Conservation (phyloP, 176 grass and related monocot species). For the Carex scoparia region DNA sequence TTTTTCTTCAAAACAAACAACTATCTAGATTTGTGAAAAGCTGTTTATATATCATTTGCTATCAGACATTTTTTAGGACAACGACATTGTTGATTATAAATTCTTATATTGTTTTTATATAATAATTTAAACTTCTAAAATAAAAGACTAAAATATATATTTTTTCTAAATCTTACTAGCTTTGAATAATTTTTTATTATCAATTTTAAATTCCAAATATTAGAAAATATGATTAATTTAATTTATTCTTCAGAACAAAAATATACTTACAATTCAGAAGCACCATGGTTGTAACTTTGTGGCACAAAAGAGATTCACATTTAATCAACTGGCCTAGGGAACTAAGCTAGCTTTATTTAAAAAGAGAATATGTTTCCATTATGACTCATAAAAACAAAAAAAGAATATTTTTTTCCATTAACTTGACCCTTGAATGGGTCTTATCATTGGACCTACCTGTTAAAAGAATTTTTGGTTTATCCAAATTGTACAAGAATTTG, state of each 20-base stretch:
- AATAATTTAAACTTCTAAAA: background rate
- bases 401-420: background rate
- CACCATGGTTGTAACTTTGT: background rate
- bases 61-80: too few relatives aligned
- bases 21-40: too few relatives aligned
- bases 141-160: background rate
- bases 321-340: background rate
- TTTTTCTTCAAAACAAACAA: too few relatives aligned
- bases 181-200: background rate
- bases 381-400: background rate
- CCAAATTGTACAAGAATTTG: background rate
- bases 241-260: too few relatives aligned
- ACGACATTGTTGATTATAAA: background rate
- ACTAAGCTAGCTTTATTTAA: conserved; percentile 9
- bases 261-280: background rate
- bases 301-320: background rate
- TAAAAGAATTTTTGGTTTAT: background rate
- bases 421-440: conserved; percentile 9
- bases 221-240: too few relatives aligned
- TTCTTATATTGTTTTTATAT: background rate
- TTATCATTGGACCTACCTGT: background rate
- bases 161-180: background rate
- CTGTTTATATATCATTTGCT: too few relatives aligned
- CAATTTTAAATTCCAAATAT: too few relatives aligned
- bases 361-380: background rate